Conservation (phyloP, 108 stramenopile genomes). For the Stephanodiscus minutulus region DNA sequence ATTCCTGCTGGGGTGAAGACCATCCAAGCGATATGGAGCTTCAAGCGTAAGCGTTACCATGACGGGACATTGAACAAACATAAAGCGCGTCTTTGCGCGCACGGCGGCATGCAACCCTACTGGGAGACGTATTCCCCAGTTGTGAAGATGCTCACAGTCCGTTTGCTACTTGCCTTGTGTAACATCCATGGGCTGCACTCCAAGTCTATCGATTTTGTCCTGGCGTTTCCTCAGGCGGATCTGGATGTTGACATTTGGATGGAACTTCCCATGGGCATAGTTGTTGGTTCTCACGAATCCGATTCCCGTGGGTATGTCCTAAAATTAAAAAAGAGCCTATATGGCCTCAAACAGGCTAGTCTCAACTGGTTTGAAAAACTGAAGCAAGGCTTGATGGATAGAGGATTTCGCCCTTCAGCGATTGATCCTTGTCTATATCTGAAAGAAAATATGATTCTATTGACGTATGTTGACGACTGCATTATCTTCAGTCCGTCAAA, state of each 20-base stretch:
- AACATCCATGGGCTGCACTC: not conserved
- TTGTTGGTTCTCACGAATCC: not conserved
- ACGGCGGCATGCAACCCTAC: conserved; percentile 26
- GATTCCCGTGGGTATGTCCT: not conserved
- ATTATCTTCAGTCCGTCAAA: conserved; percentile 8
- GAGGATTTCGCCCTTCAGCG: conserved; percentile 1
- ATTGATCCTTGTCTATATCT: too few relatives aligned
- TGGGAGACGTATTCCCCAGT: conserved; percentile 45
- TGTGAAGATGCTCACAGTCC: conserved; percentile 17
- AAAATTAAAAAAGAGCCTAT: too few relatives aligned
- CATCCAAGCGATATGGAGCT: conserved; percentile 8
- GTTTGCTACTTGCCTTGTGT: not conserved
- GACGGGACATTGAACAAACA: not conserved
- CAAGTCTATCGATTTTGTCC: not conserved
- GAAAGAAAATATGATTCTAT: too few relatives aligned
- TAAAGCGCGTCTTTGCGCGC: conserved; percentile 9
- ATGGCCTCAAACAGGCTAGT: conserved; percentile 27
- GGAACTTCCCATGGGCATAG: conserved; percentile 1
- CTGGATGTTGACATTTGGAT: conserved; percentile 11
- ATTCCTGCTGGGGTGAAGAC: conserved; percentile 18
- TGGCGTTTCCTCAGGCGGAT: too few relatives aligned
- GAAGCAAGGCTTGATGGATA: not conserved
- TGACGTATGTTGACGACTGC: conserved; percentile 34
- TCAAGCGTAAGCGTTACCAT: conserved; percentile 6
- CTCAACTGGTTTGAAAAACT: conserved; percentile 18